Conservation (phyloP, 352 stramenopile species). For the Globisporangium lucens region DNA sequence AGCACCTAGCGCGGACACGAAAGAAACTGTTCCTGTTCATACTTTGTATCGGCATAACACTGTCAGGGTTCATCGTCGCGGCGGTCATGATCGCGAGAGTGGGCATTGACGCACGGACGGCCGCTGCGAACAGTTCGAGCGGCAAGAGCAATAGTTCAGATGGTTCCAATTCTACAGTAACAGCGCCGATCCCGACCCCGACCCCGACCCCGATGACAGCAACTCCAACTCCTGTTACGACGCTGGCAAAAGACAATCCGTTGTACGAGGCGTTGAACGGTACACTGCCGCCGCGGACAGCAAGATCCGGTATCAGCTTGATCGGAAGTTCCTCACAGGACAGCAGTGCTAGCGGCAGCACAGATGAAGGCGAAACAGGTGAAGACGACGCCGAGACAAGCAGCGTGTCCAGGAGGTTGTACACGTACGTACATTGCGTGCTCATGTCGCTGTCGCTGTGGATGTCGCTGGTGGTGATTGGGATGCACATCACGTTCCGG, state of each 20-base stretch:
- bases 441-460: slow-evolving; percentile 74
- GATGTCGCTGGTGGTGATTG: slow-evolving; percentile 74
- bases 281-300: slow-evolving; percentile 17
- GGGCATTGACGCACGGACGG: slow-evolving; percentile 30
- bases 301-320: slow-evolving; percentile 20
- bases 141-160: slow-evolving; percentile 15
- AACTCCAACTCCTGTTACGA: slow-evolving; percentile 11
- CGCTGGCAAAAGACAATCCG: slow-evolving; percentile 15
- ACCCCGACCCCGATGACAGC: slow-evolving; percentile 5
- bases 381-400: slow-evolving; percentile 3
- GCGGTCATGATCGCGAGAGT: slow-evolving; percentile 56
- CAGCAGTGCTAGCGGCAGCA: neutral
- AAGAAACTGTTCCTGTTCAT: slow-evolving; percentile 62
- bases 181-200: slow-evolving; percentile 6
- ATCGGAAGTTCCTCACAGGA: slow-evolving; percentile 9
- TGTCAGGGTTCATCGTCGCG: slow-evolving; percentile 56
- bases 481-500: slow-evolving; percentile 69
- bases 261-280: slow-evolving; percentile 17
- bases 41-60: slow-evolving; percentile 50
- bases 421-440: slow-evolving; percentile 70
- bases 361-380: slow-evolving; percentile 4
- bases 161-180: slow-evolving; percentile 1
- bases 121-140: slow-evolving; percentile 14
- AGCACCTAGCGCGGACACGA: slow-evolving; percentile 47
- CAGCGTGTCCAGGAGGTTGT: slow-evolving; percentile 28